A percentile compares a stretch with the other conserved stretches of the same genome.
Evolutionary conservation across 192 early-diverging fungal species (phyloP).

Genomic region (Geosiphon pyriformis): DNA sequence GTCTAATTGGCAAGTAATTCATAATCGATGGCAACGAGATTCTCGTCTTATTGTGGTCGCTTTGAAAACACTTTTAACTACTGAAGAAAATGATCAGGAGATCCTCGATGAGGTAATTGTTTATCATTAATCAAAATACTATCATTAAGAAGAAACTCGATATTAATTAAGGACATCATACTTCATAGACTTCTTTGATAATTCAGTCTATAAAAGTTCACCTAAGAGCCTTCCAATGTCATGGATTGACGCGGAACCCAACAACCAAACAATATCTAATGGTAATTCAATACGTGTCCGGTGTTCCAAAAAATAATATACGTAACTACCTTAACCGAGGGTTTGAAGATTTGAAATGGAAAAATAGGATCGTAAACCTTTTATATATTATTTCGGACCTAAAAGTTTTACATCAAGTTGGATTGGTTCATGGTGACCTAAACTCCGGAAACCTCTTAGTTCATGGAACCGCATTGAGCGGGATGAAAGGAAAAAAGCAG

Average conservation of each 20-base stretch:
- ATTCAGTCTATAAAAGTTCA: background rate
- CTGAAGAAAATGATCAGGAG: background rate
- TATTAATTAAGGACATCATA: background rate
- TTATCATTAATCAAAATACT: background rate
- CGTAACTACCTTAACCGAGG: background rate
- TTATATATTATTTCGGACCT: background rate
- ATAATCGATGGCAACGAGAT: background rate
- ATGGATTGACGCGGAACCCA: slow-evolving; percentile 9
- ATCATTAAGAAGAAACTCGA: background rate
- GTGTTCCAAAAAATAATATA: background rate
- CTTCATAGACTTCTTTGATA: no score
- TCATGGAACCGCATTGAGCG: background rate
- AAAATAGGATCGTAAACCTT: background rate
- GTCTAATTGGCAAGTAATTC: background rate
- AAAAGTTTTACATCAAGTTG: background rate
- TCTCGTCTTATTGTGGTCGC: background rate
- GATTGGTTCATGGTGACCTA: background rate
- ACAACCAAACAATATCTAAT: background rate
- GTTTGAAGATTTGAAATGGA: background rate
- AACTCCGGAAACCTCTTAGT: background rate
- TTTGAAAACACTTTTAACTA: slow-evolving; percentile 6
- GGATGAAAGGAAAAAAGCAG: background rate
- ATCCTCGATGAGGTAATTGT: slow-evolving; percentile 3
- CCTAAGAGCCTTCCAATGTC: background rate
- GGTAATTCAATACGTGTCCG: background rate